phyloP scores from a whole-genome alignment of 1,139 yeast genomes.

The Yamadazyma pseudoaaseri region DNA sequence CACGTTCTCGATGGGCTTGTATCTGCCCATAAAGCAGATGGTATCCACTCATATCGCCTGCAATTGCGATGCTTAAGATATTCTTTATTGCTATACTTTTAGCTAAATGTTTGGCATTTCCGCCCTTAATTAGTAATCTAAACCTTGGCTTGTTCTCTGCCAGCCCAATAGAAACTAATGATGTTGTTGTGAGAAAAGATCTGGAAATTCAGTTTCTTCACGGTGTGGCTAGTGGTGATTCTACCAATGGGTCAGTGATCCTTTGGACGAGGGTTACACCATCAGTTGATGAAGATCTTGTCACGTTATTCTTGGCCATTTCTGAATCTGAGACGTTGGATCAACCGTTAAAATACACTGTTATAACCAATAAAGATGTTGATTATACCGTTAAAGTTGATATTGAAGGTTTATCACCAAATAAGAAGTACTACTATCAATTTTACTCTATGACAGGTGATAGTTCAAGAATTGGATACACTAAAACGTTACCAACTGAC shows the following conservation, averaged over 20 bases:
- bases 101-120: too few species aligned
- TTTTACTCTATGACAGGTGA: background rate
- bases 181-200: too few species aligned
- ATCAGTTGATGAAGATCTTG: background rate
- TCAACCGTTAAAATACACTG: background rate
- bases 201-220: background rate
- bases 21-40: too few species aligned
- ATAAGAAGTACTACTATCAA: conserved; percentile 2
- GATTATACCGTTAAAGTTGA: conserved; percentile 4
- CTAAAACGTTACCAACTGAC: background rate
- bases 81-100: too few species aligned
- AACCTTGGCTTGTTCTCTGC: too few species aligned
- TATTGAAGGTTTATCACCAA: background rate
- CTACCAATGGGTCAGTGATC: conserved; percentile 2
- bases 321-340: background rate
- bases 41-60: too few species aligned
- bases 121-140: too few species aligned
- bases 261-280: conserved; percentile 2
- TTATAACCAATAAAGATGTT: conserved; percentile 1
- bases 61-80: too few species aligned
- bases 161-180: too few species aligned
- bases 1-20: too few species aligned
- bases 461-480: background rate
- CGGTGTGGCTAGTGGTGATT: conserved; percentile 2
- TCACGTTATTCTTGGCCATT: background rate